A percentile compares a stretch with the other conserved stretches of the same genome.
phyloP scores from a whole-genome alignment of 2,329 filamentous ascomycete genomes.

The Xylaria multiplex region DNA sequence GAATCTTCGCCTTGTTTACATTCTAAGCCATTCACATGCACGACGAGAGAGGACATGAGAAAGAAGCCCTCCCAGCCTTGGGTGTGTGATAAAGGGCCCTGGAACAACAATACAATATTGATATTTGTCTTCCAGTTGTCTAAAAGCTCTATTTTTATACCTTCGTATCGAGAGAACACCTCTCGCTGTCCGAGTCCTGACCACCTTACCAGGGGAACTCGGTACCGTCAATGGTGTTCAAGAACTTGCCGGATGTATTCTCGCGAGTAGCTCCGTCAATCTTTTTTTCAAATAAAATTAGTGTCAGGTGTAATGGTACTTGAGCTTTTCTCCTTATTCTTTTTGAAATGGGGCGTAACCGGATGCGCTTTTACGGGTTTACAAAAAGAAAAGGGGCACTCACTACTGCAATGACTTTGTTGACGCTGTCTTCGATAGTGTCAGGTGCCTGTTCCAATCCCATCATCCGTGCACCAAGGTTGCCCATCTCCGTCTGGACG shows the following conservation, averaged over 20 bases:
- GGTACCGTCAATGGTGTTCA: not conserved
- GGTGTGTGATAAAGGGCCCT: no score
- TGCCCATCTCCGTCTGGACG: conserved; percentile 12
- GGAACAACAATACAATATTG: no score
- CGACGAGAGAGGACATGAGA: no score
- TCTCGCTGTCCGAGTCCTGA: not conserved
- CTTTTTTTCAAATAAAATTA: not conserved
- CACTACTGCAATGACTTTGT: not conserved
- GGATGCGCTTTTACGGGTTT: no score
- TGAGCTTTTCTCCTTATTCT: not conserved
- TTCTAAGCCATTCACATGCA: no score
- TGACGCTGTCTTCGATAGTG: not conserved
- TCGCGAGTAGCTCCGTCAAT: conserved; percentile 9
- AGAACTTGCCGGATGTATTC: conserved; percentile 10
- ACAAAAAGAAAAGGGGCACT: not conserved
- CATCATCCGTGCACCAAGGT: not conserved
- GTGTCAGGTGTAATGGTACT: not conserved
- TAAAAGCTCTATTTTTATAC: no score
- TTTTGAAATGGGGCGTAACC: not conserved
- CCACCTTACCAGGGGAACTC: not conserved
- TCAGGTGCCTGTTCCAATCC: conserved; percentile 8
- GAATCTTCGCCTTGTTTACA: no score
- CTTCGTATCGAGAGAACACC: no score
- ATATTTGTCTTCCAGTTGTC: no score
- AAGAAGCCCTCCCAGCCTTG: no score